Evolutionary conservation across 2,329 filamentous ascomycete species (phyloP), one percentile per base, ranked within the genome.

Genomic region (Fusarium siculi): DNA sequence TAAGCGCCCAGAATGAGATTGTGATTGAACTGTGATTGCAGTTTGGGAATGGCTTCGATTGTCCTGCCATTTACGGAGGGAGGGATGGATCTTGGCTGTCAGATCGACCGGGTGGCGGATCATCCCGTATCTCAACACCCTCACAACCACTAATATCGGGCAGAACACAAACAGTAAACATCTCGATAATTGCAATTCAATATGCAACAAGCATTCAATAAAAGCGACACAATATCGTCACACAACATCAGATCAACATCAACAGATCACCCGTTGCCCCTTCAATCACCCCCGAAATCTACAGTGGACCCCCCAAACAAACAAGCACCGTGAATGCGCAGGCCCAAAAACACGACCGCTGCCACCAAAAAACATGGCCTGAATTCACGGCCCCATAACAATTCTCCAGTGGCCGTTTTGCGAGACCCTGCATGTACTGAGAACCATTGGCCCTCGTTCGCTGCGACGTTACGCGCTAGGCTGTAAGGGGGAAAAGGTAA

Each of bases 401-500:
- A 42, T 61, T 49, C 42, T 30, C 49, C 49, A 61, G 46, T 60
- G 64, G 70, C 67, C 56, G 75, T 76, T 73, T 75, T 63, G 70
- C 16, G 46, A 65, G 69, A 78, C 73, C 76, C 76, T 74, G 61
- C 66, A 59, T 58, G 40, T 52, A 11, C 15, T 47, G 25, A 18
- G 62, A 79, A 75, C 60, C 64, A 70, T 80, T 80, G 79, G 79
- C 67, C 78, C 62, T 68, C 43, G 70, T 72, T 32, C 53, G 53
- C 76, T 76, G 77, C 68, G 68, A 72, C 43, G 21, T 57, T 54
- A 62, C 66, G 53, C 78, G 75, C 85, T 84, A 86, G 56, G 81
- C 80, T 30, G 10, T 10, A 72, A 81, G 74, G 75, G 83, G 85
- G 75, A 85, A 81, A 79, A 80, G 80, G 83, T 86, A 87, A 87